Evolutionary conservation across 768 basidiomycete genomes (phyloP).

Genomic region (Suillus plorans): DNA sequence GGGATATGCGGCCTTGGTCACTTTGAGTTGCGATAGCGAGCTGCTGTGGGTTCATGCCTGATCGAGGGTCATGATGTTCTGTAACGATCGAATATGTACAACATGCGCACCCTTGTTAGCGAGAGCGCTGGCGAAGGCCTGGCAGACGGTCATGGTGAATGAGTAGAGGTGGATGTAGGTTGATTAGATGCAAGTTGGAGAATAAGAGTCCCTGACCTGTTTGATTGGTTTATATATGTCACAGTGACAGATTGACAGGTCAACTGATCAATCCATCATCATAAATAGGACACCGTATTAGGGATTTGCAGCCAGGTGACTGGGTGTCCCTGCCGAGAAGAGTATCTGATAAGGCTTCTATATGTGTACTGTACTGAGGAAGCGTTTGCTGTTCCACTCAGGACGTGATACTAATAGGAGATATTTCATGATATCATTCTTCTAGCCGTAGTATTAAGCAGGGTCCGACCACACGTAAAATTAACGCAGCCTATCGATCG

Average conservation of each 20-base stretch:
- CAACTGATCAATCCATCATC: not conserved
- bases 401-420: not conserved
- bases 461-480: not conserved
- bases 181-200: not conserved
- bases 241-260: not conserved
- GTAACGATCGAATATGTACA: not conserved
- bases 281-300: not conserved
- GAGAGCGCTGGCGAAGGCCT: conserved; percentile 1
- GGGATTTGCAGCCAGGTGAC: not conserved
- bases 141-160: not conserved
- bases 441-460: not conserved
- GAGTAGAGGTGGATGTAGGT: not conserved
- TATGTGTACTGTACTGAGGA: not conserved
- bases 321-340: not conserved
- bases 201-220: not conserved
- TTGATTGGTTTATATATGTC: conserved; percentile 1
- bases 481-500: not conserved
- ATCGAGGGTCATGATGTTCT: not conserved
- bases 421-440: not conserved
- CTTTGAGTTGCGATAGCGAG: not conserved
- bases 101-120: not conserved
- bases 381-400: not conserved
- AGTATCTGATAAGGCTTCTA: not conserved
- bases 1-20: not conserved
- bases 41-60: not conserved